A percentile compares a stretch with the other conserved stretches of the same genome.
phyloP scores from a whole-genome alignment of 106 monocot species.

The Phalaenopsis equestris region DNA sequence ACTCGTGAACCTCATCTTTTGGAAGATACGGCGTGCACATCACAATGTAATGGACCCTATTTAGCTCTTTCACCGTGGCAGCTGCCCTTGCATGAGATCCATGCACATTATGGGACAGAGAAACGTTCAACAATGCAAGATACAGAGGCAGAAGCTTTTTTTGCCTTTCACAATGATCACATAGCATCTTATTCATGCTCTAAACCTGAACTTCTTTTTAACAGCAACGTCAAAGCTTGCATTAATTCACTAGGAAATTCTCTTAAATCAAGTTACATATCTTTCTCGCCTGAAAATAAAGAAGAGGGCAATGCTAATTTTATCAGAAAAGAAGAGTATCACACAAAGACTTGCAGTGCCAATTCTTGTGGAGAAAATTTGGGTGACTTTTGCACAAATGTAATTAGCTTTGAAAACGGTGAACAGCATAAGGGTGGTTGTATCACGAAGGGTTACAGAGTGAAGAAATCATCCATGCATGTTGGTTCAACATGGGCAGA shows the following conservation, averaged over 20 bases:
- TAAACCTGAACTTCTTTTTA: conserved; percentile 6
- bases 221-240: not conserved
- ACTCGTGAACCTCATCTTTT: conserved; percentile 1
- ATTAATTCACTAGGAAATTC: conserved; percentile 1
- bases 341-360: not conserved
- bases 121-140: not conserved
- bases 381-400: not conserved
- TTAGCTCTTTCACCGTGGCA: not conserved
- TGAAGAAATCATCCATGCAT: not conserved
- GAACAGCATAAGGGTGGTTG: not conserved
- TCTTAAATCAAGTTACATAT: conserved; percentile 4
- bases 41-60: no score
- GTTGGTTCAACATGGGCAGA: conserved; percentile 11
- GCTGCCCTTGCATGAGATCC: conserved; percentile 1
- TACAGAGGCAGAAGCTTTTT: not conserved
- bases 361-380: not conserved
- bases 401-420: not conserved
- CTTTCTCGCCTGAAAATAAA: not conserved
- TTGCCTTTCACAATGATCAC: not conserved
- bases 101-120: not conserved
- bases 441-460: not conserved
- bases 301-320: conserved; percentile 1
- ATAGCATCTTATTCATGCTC: not conserved
- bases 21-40: not conserved
- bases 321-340: not conserved